Percentiles rank a stretch among this genome's conserved stretches.
Conservation (phyloP, 495 filamentous ascomycete genomes). For the Aspergillus asperescens region DNA sequence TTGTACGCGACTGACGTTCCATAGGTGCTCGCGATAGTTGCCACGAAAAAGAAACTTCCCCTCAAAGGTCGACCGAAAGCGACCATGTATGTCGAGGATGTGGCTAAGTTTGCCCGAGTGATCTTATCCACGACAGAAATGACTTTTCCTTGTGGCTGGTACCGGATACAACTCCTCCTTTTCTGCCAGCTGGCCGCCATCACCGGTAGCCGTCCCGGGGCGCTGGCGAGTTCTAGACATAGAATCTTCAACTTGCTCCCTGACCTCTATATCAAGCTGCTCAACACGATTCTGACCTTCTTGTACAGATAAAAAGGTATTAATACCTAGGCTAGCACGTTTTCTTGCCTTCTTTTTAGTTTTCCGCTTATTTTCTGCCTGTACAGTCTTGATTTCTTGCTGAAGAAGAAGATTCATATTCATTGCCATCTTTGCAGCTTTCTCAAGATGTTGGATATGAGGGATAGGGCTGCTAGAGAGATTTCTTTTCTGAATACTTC, state of each 20-base stretch:
- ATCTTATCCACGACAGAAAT: too few relatives aligned
- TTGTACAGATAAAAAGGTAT: not conserved
- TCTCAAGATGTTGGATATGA: not conserved
- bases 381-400: not conserved
- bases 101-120: not conserved
- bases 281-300: not conserved
- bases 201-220: not conserved
- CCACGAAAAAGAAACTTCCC: not conserved
- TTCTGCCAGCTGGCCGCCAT: not conserved
- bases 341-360: not conserved
- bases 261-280: not conserved
- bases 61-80: not conserved
- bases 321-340: not conserved
- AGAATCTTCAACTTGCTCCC: not conserved
- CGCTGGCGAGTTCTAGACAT: too few relatives aligned
- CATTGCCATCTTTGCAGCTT: not conserved
- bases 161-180: not conserved
- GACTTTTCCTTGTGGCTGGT: too few relatives aligned
- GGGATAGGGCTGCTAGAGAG: not conserved
- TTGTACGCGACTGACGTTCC: conserved; percentile 16
- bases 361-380: not conserved
- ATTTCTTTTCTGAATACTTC: not conserved
- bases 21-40: conserved; percentile 14
- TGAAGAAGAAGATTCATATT: not conserved
- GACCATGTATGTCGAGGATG: not conserved